phyloP scores from a whole-genome alignment of 805 yeast species.

The Starmerella sp. region DNA sequence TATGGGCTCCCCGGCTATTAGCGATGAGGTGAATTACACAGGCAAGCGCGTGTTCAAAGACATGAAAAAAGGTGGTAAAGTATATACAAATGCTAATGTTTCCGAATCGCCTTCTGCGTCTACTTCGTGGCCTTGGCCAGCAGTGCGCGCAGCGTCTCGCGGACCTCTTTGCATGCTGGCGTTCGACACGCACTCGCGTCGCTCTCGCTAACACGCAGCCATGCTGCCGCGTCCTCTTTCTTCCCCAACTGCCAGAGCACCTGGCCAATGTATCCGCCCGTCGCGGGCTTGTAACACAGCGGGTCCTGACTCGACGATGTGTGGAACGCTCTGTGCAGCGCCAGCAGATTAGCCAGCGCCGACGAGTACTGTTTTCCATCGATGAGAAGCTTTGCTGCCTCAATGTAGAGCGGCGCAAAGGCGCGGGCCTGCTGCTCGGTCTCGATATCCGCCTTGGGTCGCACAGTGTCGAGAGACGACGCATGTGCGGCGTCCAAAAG shows the following conservation, averaged over 20 bases:
- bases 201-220: constrained; percentile 16
- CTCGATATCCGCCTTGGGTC: background rate
- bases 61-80: no score
- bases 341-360: constrained; percentile 22
- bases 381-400: constrained; percentile 21
- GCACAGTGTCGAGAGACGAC: constrained; percentile 4
- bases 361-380: constrained; percentile 7
- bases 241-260: constrained; percentile 23
- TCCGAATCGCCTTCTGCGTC: background rate
- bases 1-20: no score
- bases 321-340: constrained; percentile 21
- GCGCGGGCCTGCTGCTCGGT: background rate
- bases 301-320: constrained; percentile 10
- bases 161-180: constrained; percentile 21
- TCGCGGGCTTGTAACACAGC: constrained; percentile 16
- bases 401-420: constrained; percentile 17
- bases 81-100: no score
- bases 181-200: constrained; percentile 17
- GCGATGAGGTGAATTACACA: no score
- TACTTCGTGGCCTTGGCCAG: background rate
- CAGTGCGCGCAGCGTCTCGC: constrained; percentile 12
- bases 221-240: constrained; percentile 12
- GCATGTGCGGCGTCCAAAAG: constrained; percentile 4
- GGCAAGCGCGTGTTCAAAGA: no score
- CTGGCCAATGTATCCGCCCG: constrained; percentile 23